Percentiles rank a stretch among this genome's conserved stretches.
Conservation (phyloP, 2,329 filamentous ascomycete genomes). For the Aureobasidium sp. region DNA sequence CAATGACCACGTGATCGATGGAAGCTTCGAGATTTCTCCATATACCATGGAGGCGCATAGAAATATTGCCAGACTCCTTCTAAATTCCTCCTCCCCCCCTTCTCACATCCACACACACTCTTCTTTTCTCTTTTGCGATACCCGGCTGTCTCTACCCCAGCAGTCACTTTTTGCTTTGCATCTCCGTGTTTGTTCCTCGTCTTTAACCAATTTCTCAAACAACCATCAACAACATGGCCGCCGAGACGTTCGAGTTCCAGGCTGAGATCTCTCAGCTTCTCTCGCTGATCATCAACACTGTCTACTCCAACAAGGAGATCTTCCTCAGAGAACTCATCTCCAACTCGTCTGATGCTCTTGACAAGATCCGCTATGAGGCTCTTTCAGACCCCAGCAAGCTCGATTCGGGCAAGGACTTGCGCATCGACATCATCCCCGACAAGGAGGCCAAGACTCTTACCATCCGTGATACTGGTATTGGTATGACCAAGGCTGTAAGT, state of each 20-base stretch:
- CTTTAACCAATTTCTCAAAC: constrained; percentile 8
- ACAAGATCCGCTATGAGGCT: constrained; percentile 99
- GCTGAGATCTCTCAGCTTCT: constrained; percentile 99
- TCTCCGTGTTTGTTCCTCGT: constrained; percentile 2
- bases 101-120: constrained; percentile 4
- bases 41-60: not conserved
- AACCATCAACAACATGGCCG: constrained; percentile 59
- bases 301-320: constrained; percentile 99
- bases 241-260: constrained; percentile 99
- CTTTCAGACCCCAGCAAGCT: constrained; percentile 96
- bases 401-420: constrained; percentile 93
- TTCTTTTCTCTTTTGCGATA: constrained; percentile 15
- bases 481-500: constrained; percentile 88
- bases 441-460: constrained; percentile 97
- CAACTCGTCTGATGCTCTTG: constrained; percentile 96
- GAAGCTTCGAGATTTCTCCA: not conserved
- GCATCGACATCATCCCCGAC: constrained; percentile 98
- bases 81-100: not conserved
- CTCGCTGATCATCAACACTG: constrained; percentile 99
- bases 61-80: constrained; percentile 6
- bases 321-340: constrained; percentile 98
- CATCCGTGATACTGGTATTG: constrained; percentile 96
- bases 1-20: too few species aligned
- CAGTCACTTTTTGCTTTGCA: constrained; percentile 12
- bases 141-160: constrained; percentile 12